Conservation (phyloP, 164 flowering plant genomes). For the Pachysandra terminalis region DNA sequence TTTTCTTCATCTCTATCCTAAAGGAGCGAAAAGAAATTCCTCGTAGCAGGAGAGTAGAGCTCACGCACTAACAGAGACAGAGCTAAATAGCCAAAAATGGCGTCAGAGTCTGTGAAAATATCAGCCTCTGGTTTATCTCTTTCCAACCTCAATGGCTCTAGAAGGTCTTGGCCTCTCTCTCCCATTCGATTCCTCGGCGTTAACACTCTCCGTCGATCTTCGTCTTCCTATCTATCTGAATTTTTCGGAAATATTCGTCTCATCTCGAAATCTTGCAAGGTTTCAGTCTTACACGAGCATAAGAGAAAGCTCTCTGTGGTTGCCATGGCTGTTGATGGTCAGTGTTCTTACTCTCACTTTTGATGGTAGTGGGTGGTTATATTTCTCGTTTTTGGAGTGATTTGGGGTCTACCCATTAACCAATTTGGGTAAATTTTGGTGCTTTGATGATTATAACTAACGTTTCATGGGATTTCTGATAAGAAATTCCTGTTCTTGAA, state of each 20-base stretch:
- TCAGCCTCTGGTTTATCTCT: conserved; percentile 14
- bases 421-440: conserved; percentile 3
- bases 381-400: conserved; percentile 6
- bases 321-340: conserved; percentile 43
- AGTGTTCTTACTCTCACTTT: conserved; percentile 4
- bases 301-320: conserved; percentile 20
- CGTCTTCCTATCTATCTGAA: conserved; percentile 10
- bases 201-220: conserved; percentile 1
- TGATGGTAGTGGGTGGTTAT: neutral
- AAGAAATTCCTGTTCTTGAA: no score
- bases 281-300: conserved; percentile 8
- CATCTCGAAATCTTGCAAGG: conserved; percentile 7
- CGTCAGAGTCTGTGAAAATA: conserved; percentile 20
- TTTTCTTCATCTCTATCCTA: no score
- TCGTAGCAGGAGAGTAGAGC: no score
- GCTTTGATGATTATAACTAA: no score
- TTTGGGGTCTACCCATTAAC: conserved; percentile 1
- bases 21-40: no score
- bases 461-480: no score
- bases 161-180: conserved; percentile 17
- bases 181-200: conserved; percentile 10
- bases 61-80: no score
- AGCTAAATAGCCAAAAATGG: no score
- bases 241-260: conserved; percentile 25
- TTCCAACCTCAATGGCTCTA: conserved; percentile 5